Evolutionary conservation across 2,329 filamentous ascomycete species (phyloP), one percentile per base, ranked within the genome.

Genomic region (Leptographium flavum): DNA sequence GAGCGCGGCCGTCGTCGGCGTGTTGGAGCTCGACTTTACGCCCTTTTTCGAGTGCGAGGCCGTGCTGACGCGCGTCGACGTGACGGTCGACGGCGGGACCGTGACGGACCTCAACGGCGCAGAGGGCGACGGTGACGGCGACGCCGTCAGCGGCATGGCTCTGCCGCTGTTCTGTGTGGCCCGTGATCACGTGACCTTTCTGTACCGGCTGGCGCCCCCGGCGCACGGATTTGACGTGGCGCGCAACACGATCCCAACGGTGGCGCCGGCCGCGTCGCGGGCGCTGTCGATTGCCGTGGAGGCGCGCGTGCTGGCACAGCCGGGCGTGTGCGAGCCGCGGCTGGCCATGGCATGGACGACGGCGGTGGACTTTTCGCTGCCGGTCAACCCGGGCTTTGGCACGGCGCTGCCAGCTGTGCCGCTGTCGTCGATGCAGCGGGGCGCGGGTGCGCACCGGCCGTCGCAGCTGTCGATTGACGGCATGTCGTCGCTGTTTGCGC

Each of bases 1-100:
- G 10, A 76, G 72, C 47, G 60, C 75, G 3, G 71, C 77, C 17
- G 65, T 86, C 13, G 73, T 87, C 48, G 81, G 81, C 9, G 74
- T 83, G 43, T 65, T 88, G 5, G 83, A 87, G 56, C 61, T 87
- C 33, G 83, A 87, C 60, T 79, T 85, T 50, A 83, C 82, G 0
- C 71, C 79, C 7, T 77, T 81, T 56, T 75, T 81, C 47, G 74
- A 79, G 41, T 84, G 77, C 58, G 72, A 77, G 54, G 68, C 83
- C n/a, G 63, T 65, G 13, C 68, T 88, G 21, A 67, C 78, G 44
- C 66, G 69, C 19, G 73, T 86, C 46, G 54, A 67, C 1, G 63
- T 87, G 25, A 61, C 65, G 1, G 65, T 85, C 14, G 62, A 66
- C 28, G 74, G 77, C 22, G 79, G 77, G 39, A 62, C 61, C 14